Evolutionary conservation across 129 eudicot species (phyloP).

Genomic region (Saposhnikovia divaricata): DNA sequence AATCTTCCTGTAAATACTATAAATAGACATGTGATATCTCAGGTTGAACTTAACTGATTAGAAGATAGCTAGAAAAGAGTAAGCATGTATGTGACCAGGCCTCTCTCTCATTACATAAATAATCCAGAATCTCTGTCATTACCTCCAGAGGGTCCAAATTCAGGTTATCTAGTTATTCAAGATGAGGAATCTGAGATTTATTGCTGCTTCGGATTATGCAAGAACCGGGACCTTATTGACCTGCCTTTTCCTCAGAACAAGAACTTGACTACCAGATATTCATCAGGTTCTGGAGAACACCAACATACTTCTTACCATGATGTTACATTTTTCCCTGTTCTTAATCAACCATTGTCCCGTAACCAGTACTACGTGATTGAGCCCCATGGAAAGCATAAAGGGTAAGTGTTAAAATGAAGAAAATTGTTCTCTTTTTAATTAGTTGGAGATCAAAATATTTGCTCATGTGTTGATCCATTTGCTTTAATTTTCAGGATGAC

Average conservation of each 20-base stretch:
- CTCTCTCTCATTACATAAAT: conserved; percentile 19
- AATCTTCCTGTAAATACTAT: neutral
- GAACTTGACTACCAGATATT: conserved; percentile 22
- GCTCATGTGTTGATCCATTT: too few relatives aligned
- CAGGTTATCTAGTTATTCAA: conserved; percentile 38
- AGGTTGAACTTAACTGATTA: neutral
- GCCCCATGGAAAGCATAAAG: conserved; percentile 51
- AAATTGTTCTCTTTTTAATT: neutral
- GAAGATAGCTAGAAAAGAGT: neutral
- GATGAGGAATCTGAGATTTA: conserved; percentile 36
- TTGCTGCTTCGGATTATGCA: conserved; percentile 30
- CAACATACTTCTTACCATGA: neutral
- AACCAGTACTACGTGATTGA: conserved; percentile 54
- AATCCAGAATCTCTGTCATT: conserved; percentile 17
- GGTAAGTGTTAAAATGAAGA: conserved; percentile 25
- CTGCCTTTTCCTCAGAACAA: conserved; percentile 47
- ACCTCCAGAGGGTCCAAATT: conserved; percentile 42
- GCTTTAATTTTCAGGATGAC: too few relatives aligned
- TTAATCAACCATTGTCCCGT: conserved; percentile 56
- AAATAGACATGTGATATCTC: neutral
- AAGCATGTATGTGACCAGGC: conserved; percentile 40
- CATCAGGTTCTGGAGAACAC: conserved; percentile 10
- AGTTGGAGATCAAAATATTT: too few relatives aligned
- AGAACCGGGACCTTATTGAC: conserved; percentile 4
- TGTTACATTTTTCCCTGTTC: conserved; percentile 48